Conservation (phyloP, 768 basidiomycete species). For the Psilocybe cubensis region DNA sequence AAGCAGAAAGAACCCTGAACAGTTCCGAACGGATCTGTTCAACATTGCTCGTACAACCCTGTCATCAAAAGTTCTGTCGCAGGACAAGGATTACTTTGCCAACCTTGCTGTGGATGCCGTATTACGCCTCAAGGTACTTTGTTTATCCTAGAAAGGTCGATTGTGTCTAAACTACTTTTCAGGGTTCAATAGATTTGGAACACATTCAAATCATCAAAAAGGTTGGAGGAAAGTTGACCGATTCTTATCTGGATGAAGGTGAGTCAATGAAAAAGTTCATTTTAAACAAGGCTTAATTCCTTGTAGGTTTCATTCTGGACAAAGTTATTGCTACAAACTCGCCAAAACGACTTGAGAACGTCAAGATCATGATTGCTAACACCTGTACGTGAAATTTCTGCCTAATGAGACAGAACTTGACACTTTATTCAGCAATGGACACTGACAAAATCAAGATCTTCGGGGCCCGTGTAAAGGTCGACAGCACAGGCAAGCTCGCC, state of each 20-base stretch:
- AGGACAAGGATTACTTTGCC: slow-evolving; percentile 98
- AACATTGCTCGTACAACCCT: slow-evolving; percentile 97
- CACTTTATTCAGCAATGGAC: slow-evolving; percentile 80
- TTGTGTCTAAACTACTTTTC: slow-evolving; percentile 5
- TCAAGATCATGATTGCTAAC: slow-evolving; percentile 95
- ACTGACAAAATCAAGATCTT: slow-evolving; percentile 99
- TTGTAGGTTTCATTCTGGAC: slow-evolving; percentile 92
- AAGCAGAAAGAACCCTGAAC: slow-evolving; percentile 65
- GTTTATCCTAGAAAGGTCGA: background rate
- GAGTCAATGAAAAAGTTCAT: slow-evolving; percentile 8
- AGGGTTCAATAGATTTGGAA: slow-evolving; percentile 96
- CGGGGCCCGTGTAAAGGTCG: slow-evolving; percentile 94
- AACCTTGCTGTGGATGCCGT: slow-evolving; percentile 98
- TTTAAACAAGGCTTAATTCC: background rate
- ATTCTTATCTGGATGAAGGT: slow-evolving; percentile 98
- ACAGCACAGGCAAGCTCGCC: slow-evolving; percentile 94
- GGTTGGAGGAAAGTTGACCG: slow-evolving; percentile 97
- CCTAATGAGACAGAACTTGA: background rate
- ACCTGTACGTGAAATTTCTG: slow-evolving; percentile 68
- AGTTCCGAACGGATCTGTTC: slow-evolving; percentile 89
- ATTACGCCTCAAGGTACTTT: slow-evolving; percentile 76
- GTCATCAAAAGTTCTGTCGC: slow-evolving; percentile 93
- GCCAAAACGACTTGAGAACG: slow-evolving; percentile 93
- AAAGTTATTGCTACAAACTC: slow-evolving; percentile 94
- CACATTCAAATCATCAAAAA: slow-evolving; percentile 99